A percentile compares a stretch with the other conserved stretches of the same genome.
Conservation (phyloP, 805 yeast genomes). For the Lachancea sp. region DNA sequence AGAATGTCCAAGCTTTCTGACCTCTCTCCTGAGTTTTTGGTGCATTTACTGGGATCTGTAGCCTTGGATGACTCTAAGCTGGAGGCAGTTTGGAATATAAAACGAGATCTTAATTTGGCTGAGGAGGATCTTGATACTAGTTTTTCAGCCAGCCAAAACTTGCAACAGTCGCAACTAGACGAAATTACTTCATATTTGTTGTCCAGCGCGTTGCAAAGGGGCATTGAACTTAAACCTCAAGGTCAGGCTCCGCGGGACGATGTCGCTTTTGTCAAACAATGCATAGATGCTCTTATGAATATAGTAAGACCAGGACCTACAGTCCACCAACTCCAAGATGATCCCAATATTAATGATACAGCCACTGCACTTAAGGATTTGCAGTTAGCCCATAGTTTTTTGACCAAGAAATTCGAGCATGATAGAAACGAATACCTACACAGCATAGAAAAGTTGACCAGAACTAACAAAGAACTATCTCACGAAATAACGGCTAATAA, state of each 20-base stretch:
- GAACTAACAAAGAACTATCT: conserved; percentile 46
- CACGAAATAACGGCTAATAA: conserved; percentile 41
- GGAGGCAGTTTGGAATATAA: background rate
- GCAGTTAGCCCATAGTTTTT: conserved; percentile 63
- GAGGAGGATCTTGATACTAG: conserved; percentile 3
- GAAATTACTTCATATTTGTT: conserved; percentile 29
- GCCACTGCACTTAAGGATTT: conserved; percentile 58
- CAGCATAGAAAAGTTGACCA: conserved; percentile 47
- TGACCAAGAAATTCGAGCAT: conserved; percentile 61
- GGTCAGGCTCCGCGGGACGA: conserved; percentile 4
- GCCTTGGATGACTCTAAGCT: conserved; percentile 1
- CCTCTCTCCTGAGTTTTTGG: background rate
- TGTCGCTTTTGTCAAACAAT: conserved; percentile 25
- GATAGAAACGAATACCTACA: conserved; percentile 52
- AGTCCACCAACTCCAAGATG: background rate
- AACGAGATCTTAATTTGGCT: background rate
- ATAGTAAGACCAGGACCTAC: background rate
- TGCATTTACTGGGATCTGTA: background rate
- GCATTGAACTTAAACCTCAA: conserved; percentile 23
- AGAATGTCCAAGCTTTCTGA: background rate
- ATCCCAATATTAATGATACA: conserved; percentile 9
- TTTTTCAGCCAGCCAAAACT: conserved; percentile 2
- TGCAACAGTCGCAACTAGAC: conserved; percentile 13
- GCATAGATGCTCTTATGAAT: conserved; percentile 23
- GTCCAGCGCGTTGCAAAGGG: conserved; percentile 27